Conservation (phyloP, 2,329 filamentous ascomycete genomes). For the Pseudonectria foliicola region DNA sequence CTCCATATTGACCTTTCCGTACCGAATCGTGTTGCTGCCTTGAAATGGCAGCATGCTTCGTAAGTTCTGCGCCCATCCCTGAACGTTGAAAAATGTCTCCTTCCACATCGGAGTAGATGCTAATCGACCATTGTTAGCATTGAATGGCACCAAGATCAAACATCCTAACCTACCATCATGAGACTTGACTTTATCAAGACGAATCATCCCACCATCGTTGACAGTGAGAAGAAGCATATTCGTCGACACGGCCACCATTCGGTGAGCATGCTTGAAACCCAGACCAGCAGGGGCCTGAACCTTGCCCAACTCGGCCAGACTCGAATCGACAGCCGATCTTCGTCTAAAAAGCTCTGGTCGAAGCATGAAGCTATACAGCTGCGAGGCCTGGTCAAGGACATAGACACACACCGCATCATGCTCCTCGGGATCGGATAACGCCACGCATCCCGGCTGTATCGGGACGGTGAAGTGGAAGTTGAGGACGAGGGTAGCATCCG, state of each 20-base stretch:
- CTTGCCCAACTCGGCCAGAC: conserved; percentile 70
- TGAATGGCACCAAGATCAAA: not conserved
- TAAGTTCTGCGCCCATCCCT: conserved; percentile 62
- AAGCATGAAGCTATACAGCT: conserved; percentile 77
- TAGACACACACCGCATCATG: conserved; percentile 74
- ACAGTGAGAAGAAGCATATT: conserved; percentile 74
- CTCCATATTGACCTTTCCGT: conserved; percentile 60
- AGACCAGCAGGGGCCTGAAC: conserved; percentile 66
- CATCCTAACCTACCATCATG: conserved; percentile 38
- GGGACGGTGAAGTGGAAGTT: conserved; percentile 68
- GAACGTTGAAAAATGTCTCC: conserved; percentile 66
- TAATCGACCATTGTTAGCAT: conserved; percentile 6
- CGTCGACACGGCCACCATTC: conserved; percentile 66
- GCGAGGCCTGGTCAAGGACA: conserved; percentile 69
- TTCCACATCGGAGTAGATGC: conserved; percentile 46
- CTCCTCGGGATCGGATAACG: conserved; percentile 71
- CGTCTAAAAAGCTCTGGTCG: conserved; percentile 75
- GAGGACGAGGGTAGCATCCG: conserved; percentile 67
- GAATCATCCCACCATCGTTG: conserved; percentile 69
- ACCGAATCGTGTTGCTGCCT: conserved; percentile 54
- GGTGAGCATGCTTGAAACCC: conserved; percentile 70
- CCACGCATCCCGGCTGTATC: conserved; percentile 71
- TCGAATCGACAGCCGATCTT: conserved; percentile 60
- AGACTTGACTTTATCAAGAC: conserved; percentile 53
- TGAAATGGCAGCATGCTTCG: conserved; percentile 61